These are phyloP conservation scores for Berberis vulgaris DNA, from an alignment of 164 flowering plant species.

Conservation along the genomic window DNA sequence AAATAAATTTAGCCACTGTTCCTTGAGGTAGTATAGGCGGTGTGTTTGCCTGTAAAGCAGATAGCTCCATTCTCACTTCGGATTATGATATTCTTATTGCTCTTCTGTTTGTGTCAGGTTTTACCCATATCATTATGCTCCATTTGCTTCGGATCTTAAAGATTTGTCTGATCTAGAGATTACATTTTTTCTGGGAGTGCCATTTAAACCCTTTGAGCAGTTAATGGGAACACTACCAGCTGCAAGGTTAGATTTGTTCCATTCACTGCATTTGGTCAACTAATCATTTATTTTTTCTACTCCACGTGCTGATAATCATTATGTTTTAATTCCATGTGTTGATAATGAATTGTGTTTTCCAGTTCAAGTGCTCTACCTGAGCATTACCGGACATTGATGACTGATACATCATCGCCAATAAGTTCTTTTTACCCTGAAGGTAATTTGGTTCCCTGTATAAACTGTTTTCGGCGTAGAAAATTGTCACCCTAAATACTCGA, in stretches of 20 bases:
- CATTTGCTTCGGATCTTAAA: slow-evolving; percentile 98
- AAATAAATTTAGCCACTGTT: too few species aligned
- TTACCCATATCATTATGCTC: slow-evolving; percentile 98
- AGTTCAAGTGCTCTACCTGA: slow-evolving; percentile 81
- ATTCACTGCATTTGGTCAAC: background rate
- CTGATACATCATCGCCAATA: slow-evolving; percentile 71
- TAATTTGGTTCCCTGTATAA: slow-evolving; percentile 19
- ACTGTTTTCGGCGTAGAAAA: background rate
- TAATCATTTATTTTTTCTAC: background rate
- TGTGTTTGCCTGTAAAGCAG: too few species aligned
- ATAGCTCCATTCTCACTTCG: background rate
- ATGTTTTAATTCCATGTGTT: background rate
- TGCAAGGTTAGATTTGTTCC: slow-evolving; percentile 50
- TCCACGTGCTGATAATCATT: background rate
- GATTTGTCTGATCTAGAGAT: slow-evolving; percentile 70
- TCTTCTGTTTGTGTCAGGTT: slow-evolving; percentile 46
- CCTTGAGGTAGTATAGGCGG: too few species aligned
- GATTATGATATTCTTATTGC: background rate
- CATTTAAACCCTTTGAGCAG: slow-evolving; percentile 97
- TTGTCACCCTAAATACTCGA: slow-evolving; percentile 6
- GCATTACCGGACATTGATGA: slow-evolving; percentile 70
- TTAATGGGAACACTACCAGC: slow-evolving; percentile 95
- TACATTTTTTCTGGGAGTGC: slow-evolving; percentile 79
- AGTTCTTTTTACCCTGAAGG: slow-evolving; percentile 74
- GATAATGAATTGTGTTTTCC: slow-evolving; percentile 9